Evolutionary conservation across 345 rosid species (phyloP).

Genomic region (Aquilaria malaccensis): DNA sequence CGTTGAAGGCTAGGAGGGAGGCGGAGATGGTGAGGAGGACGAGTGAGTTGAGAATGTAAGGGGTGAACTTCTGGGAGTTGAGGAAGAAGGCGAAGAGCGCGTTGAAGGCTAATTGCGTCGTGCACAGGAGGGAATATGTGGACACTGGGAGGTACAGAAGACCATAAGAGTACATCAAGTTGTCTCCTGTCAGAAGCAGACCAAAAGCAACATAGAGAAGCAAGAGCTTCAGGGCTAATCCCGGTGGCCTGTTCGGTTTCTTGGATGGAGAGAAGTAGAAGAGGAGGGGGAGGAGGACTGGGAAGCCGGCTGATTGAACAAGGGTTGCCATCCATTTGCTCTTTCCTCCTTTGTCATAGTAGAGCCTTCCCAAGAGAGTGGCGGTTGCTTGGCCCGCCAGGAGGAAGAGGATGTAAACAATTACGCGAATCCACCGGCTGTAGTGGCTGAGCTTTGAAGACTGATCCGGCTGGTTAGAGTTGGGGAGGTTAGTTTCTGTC

Average conservation of each 20-base stretch:
- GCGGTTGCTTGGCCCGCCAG: slow-evolving; percentile 41
- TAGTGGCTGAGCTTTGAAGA: slow-evolving; percentile 20
- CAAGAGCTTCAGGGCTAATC: slow-evolving; percentile 15
- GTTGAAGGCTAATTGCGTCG: slow-evolving; percentile 51
- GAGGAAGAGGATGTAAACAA: slow-evolving; percentile 26
- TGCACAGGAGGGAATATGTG: slow-evolving; percentile 46
- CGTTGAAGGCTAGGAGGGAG: slow-evolving; percentile 38
- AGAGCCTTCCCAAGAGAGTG: slow-evolving; percentile 42
- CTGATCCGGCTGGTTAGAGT: background rate
- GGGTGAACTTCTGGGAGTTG: slow-evolving; percentile 45
- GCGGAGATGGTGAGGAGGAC: slow-evolving; percentile 45
- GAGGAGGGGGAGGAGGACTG: slow-evolving; percentile 33
- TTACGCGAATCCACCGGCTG: slow-evolving; percentile 43
- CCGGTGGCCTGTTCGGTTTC: background rate
- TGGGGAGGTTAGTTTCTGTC: background rate
- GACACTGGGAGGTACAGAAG: slow-evolving; percentile 50
- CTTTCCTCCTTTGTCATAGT: slow-evolving; percentile 53
- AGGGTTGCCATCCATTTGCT: slow-evolving; percentile 65
- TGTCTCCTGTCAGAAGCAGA: slow-evolving; percentile 35
- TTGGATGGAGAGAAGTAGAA: slow-evolving; percentile 21
- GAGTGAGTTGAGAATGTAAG: slow-evolving; percentile 38
- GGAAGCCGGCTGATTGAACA: slow-evolving; percentile 59
- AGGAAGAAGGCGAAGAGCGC: slow-evolving; percentile 43
- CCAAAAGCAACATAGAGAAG: slow-evolving; percentile 31
- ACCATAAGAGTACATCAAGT: slow-evolving; percentile 51